Percentiles rank a stretch among this genome's conserved stretches.
Conservation (phyloP, 306 rosid species). For the Lathyrus aphaca region DNA sequence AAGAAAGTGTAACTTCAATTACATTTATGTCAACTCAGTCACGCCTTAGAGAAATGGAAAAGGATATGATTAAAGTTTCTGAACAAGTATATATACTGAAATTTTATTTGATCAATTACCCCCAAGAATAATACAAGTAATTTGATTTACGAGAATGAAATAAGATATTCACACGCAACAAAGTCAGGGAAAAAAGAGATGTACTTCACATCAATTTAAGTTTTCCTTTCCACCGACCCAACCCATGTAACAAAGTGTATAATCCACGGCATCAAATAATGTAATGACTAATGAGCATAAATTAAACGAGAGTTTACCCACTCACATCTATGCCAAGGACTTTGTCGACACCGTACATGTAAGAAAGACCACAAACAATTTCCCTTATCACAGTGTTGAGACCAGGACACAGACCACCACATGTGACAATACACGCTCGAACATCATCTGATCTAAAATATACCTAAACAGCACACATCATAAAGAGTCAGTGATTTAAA, state of each 20-base stretch:
- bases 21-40: neutral
- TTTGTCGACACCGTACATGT: slow-evolving; percentile 89
- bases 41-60: slow-evolving; percentile 7
- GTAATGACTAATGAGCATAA: neutral
- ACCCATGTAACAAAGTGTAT: neutral
- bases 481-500: slow-evolving; percentile 1
- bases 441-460: slow-evolving; percentile 82
- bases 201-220: slow-evolving; percentile 21
- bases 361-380: slow-evolving; percentile 84
- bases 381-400: slow-evolving; percentile 98
- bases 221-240: neutral
- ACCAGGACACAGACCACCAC: slow-evolving; percentile 99
- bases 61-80: slow-evolving; percentile 6
- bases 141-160: slow-evolving; percentile 15
- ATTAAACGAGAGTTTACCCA: slow-evolving; percentile 39
- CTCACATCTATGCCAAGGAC: slow-evolving; percentile 88
- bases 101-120: slow-evolving; percentile 11
- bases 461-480: slow-evolving; percentile 52
- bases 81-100: neutral
- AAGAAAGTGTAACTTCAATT: slow-evolving; percentile 12
- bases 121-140: neutral
- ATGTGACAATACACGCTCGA: slow-evolving; percentile 87
- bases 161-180: neutral
- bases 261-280: slow-evolving; percentile 29
- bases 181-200: slow-evolving; percentile 8